These are phyloP conservation scores for Ascocoryne sarcoides DNA, from an alignment of 2,329 filamentous ascomycete species.

Conservation along the genomic window DNA sequence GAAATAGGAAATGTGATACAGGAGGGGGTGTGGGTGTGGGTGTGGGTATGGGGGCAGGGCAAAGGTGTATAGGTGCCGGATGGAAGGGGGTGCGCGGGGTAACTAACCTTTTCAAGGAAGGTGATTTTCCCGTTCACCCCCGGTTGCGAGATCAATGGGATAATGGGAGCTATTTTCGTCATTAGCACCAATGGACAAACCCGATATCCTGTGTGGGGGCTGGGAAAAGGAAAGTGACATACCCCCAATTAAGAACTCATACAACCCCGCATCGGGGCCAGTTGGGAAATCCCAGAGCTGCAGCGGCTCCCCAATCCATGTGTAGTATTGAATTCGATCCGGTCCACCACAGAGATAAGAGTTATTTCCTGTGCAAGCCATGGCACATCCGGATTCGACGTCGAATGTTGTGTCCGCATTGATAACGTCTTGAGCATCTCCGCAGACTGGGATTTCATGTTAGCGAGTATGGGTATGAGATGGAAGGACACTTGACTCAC, in stretches of 20 bases:
- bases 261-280: slow-evolving; percentile 45
- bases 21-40: too few relatives aligned
- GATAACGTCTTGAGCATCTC: slow-evolving; percentile 8
- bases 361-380: slow-evolving; percentile 10
- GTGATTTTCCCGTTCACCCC: slow-evolving; percentile 51
- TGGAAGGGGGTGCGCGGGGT: too few relatives aligned
- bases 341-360: slow-evolving; percentile 11
- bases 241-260: slow-evolving; percentile 52
- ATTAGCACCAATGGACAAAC: background rate
- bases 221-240: slow-evolving; percentile 52
- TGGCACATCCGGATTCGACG: slow-evolving; percentile 11
- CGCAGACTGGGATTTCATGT: slow-evolving; percentile 10
- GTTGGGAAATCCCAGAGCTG: slow-evolving; percentile 37
- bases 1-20: slow-evolving; percentile 34
- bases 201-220: too few relatives aligned
- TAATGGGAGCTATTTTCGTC: background rate
- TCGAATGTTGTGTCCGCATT: slow-evolving; percentile 1
- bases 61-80: too few relatives aligned
- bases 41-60: too few relatives aligned
- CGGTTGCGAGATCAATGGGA: slow-evolving; percentile 21
- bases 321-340: slow-evolving; percentile 12
- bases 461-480: slow-evolving; percentile 24
- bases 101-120: slow-evolving; percentile 52
- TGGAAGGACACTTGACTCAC: slow-evolving; percentile 31
- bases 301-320: slow-evolving; percentile 6